Base-by-base conservation (phyloP, 1,284 basidiomycete species). In the Heliocybe sulcata region DNA sequence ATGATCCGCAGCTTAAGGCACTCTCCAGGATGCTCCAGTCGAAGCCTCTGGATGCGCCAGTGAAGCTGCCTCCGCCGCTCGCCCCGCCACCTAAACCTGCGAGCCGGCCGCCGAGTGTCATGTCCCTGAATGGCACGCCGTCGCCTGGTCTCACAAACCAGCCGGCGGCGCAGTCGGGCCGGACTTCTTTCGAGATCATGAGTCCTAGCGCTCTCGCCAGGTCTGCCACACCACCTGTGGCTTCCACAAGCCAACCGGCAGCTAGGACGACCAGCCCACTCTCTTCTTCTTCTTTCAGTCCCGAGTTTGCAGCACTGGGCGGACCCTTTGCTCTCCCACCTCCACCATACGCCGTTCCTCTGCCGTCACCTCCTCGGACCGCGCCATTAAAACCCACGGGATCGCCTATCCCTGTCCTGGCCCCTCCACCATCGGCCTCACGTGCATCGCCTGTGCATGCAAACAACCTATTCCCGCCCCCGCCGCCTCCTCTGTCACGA, bases 21-120 rank as follows among this genome's bases (percentile, higher is more conserved):
- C 63, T 82, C 31, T 66, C 71, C 29, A 67, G 62, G 26, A 56
- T 74, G 65, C 67, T 76, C 14, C 68, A 69, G 53, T 71, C 77
- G 19, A 69, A 76, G 10, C 66, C 77, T 25, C 23, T 49, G 6
- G 23, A 25, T 6, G 63, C 78, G 29, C 73, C 77, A 2, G 69
- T 70, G 3, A 76, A 75, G 57, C 62, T 83, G 54, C 80, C 57
- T 49, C 23, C 33, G 16, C 52, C 52, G n/a, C 27, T 73, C 23
- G 65, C 65, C 35, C 68, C 75, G n/a, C 68, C 74, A 3, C 67
- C 74, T 35, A 62, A 75, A 45, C 71, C 76, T 12, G 65, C 66
- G 2, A 75, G 47, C n/a, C 47, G 52, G 14, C 33, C 23, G 35
- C 12, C 20, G 10, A 45, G 20, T 25, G 52, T 26, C 11, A 45